phyloP scores from a whole-genome alignment of 2,329 filamentous ascomycete genomes.

The Clarireedia monteithiana region DNA sequence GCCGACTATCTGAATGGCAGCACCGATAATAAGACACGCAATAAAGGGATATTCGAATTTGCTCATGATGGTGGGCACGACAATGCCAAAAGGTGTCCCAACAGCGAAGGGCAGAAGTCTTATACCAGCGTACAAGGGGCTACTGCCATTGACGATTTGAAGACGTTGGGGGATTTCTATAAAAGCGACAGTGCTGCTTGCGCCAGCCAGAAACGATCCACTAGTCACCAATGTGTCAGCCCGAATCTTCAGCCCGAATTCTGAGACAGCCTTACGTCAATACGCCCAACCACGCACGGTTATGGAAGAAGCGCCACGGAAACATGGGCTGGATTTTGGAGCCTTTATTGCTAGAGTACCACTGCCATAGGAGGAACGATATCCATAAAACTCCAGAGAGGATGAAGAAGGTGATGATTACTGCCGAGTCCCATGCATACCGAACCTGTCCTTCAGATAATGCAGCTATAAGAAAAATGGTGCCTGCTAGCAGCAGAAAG shows the following conservation, averaged over 20 bases:
- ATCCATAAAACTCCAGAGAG: conserved; percentile 24
- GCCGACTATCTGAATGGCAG: neutral
- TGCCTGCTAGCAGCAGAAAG: conserved; percentile 33
- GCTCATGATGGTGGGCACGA: neutral
- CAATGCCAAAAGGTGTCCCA: neutral
- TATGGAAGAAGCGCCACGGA: conserved; percentile 9
- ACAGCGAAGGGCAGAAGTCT: neutral
- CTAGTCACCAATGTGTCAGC: neutral
- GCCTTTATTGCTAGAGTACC: conserved; percentile 6
- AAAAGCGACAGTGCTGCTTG: conserved; percentile 12
- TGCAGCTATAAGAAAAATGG: conserved; percentile 38
- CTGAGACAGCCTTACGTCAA: conserved; percentile 8
- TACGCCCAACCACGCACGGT: conserved; percentile 8
- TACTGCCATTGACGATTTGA: conserved; percentile 11
- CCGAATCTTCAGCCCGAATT: neutral
- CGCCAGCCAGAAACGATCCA: conserved; percentile 12
- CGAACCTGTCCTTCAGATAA: conserved; percentile 37
- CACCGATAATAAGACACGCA: neutral
- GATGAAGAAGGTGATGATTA: conserved; percentile 30
- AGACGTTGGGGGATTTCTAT: conserved; percentile 12
- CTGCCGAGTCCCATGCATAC: conserved; percentile 35
- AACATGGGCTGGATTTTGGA: conserved; percentile 13
- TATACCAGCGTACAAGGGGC: conserved; percentile 5
- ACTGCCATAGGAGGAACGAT: conserved; percentile 30
- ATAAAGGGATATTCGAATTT: neutral